Conservation (phyloP, 2,329 filamentous ascomycete species). For the Pseudopithomyces maydicus region DNA sequence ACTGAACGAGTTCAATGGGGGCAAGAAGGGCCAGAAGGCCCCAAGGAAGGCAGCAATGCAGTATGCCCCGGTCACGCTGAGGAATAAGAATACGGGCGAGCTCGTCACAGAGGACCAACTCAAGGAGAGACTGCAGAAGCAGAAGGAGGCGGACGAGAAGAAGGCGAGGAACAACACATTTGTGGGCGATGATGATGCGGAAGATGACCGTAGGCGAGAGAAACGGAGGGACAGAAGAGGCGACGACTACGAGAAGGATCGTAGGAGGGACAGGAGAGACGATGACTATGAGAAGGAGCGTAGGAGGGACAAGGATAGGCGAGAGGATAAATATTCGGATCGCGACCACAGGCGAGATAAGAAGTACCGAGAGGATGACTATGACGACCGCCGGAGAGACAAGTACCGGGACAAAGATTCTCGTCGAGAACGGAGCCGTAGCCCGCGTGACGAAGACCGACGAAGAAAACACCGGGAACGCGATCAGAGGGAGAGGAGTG, state of each 20-base stretch:
- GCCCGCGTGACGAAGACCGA: conserved; percentile 6
- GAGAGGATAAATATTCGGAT: conserved; percentile 13
- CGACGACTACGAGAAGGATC: conserved; percentile 27
- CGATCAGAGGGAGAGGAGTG: conserved; percentile 20
- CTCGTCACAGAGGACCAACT: conserved; percentile 67
- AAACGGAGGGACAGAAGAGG: conserved; percentile 27
- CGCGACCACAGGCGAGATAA: conserved; percentile 13
- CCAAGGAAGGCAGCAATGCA: conserved; percentile 51
- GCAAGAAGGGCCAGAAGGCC: conserved; percentile 44
- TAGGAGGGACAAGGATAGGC: conserved; percentile 13
- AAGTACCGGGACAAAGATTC: conserved; percentile 1
- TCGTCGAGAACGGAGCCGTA: conserved; percentile 2
- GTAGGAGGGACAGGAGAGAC: conserved; percentile 21
- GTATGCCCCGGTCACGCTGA: conserved; percentile 66
- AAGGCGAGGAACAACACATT: conserved; percentile 17
- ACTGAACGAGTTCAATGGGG: conserved; percentile 72
- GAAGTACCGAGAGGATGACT: conserved; percentile 12
- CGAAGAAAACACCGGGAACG: conserved; percentile 20
- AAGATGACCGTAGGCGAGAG: conserved; percentile 22
- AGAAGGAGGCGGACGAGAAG: conserved; percentile 50
- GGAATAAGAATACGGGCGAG: conserved; percentile 67
- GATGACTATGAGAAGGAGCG: conserved; percentile 29
- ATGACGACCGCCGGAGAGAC: conserved; percentile 4
- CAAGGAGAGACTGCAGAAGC: conserved; percentile 55
- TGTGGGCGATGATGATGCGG: conserved; percentile 21